phyloP scores from a whole-genome alignment of 148 eudicot genomes.

The Cornus controversa region DNA sequence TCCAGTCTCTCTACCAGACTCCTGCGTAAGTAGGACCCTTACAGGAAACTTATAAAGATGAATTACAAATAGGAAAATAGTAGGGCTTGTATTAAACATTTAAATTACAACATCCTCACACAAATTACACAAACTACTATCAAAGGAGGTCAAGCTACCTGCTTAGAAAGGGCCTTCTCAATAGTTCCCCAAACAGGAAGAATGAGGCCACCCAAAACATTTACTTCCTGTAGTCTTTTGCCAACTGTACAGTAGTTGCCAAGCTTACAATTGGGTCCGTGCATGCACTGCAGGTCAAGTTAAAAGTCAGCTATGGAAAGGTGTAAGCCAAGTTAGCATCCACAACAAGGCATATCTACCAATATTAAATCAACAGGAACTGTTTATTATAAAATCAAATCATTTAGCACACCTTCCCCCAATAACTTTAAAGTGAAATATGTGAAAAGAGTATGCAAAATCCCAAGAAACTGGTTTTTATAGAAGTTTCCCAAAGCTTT shows the following conservation, averaged over 20 bases:
- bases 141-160: constrained; percentile 39
- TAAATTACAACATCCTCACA: not conserved
- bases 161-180: constrained; percentile 87
- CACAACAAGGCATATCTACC: not conserved
- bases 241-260: constrained; percentile 86
- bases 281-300: constrained; percentile 80
- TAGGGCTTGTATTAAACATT: too few species aligned
- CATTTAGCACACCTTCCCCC: not conserved
- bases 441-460: not conserved
- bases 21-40: too few species aligned
- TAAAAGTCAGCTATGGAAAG: constrained; percentile 7
- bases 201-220: constrained; percentile 91
- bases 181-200: constrained; percentile 93
- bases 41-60: too few species aligned
- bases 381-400: not conserved
- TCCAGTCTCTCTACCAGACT: too few species aligned
- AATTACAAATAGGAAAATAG: too few species aligned
- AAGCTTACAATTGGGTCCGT: constrained; percentile 93
- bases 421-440: not conserved
- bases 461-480: not conserved
- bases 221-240: constrained; percentile 88
- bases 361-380: not conserved
- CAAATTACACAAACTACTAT: not conserved
- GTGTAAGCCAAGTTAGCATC: not conserved
- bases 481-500: not conserved